Evolutionary conservation across 495 filamentous ascomycete genomes (phyloP).

Genomic region (Ramalina peruviana): DNA sequence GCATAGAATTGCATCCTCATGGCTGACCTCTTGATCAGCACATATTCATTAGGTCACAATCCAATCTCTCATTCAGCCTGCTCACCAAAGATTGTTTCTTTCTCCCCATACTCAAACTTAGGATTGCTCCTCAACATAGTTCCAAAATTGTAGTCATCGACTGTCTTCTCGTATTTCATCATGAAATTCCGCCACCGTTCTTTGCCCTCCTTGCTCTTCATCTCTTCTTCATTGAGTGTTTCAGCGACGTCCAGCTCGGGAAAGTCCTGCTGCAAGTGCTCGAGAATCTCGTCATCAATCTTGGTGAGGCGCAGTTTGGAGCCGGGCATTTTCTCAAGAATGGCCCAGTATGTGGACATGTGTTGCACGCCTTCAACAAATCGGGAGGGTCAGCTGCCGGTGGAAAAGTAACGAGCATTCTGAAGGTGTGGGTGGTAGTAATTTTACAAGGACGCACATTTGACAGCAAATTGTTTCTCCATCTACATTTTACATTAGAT

Average conservation of each 20-base stretch:
- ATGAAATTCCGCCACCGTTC: slow-evolving; percentile 93
- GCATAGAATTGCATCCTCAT: slow-evolving; percentile 97
- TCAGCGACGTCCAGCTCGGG: slow-evolving; percentile 76
- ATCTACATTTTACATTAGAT: slow-evolving; percentile 46
- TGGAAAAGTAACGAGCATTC: too few species aligned
- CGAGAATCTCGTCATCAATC: slow-evolving; percentile 86
- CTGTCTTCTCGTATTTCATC: slow-evolving; percentile 80
- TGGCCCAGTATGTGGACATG: slow-evolving; percentile 90
- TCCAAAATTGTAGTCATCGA: slow-evolving; percentile 95
- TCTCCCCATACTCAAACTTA: slow-evolving; percentile 69
- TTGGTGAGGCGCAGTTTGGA: slow-evolving; percentile 79
- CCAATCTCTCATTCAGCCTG: neutral
- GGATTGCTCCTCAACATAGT: slow-evolving; percentile 74
- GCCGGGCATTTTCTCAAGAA: slow-evolving; percentile 79
- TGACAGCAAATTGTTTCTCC: slow-evolving; percentile 99
- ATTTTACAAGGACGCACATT: slow-evolving; percentile 40
- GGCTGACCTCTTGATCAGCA: slow-evolving; percentile 9
- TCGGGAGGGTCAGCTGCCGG: neutral
- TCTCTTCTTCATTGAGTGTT: slow-evolving; percentile 76
- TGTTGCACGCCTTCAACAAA: slow-evolving; percentile 53
- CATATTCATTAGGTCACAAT: neutral
- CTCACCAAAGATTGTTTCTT: slow-evolving; percentile 83
- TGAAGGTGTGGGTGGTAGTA: neutral
- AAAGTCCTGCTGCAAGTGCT: slow-evolving; percentile 72
- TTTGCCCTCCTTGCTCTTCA: slow-evolving; percentile 97